Percentiles rank a stretch among this genome's conserved stretches.
phyloP scores from a whole-genome alignment of 2,329 filamentous ascomycete genomes.

The Graphilbum fragrans region DNA sequence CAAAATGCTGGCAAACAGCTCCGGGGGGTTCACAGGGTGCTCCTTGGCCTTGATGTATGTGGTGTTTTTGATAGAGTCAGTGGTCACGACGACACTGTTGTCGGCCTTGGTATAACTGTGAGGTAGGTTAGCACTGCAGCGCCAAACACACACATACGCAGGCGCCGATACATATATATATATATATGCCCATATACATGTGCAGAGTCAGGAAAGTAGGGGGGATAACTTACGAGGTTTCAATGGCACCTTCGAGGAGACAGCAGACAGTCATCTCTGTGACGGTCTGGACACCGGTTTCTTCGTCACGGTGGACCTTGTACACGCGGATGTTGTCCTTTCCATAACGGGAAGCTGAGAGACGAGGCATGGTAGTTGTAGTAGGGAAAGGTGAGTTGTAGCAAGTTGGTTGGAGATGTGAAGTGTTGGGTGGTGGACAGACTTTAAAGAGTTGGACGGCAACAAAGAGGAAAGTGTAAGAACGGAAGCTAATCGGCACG shows the following conservation, averaged over 20 bases:
- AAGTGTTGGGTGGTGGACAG: background rate
- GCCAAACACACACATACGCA: too few species aligned
- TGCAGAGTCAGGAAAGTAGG: conserved; percentile 8
- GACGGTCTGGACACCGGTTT: conserved; percentile 69
- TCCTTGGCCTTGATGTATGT: conserved; percentile 92
- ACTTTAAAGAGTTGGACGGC: background rate
- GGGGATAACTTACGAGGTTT: conserved; percentile 50
- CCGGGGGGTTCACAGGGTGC: conserved; percentile 81
- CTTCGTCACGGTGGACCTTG: conserved; percentile 76
- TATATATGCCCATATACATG: background rate
- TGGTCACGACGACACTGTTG: conserved; percentile 91
- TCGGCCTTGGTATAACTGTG: conserved; percentile 80
- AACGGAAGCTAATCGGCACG: background rate
- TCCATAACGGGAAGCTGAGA: conserved; percentile 62
- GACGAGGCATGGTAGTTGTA: conserved; percentile 33
- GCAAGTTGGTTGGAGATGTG: background rate
- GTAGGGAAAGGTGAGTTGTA: background rate
- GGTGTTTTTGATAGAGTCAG: conserved; percentile 97
- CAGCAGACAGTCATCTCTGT: conserved; percentile 93
- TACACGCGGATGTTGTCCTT: conserved; percentile 98
- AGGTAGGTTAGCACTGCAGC: background rate
- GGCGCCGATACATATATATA: too few species aligned
- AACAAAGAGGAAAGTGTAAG: background rate
- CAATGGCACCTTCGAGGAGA: conserved; percentile 85
- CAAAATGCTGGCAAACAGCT: conserved; percentile 78